These are phyloP conservation scores for Globisporangium apiculatum DNA, from an alignment of 352 stramenopile genomes.

Conservation along the genomic window DNA sequence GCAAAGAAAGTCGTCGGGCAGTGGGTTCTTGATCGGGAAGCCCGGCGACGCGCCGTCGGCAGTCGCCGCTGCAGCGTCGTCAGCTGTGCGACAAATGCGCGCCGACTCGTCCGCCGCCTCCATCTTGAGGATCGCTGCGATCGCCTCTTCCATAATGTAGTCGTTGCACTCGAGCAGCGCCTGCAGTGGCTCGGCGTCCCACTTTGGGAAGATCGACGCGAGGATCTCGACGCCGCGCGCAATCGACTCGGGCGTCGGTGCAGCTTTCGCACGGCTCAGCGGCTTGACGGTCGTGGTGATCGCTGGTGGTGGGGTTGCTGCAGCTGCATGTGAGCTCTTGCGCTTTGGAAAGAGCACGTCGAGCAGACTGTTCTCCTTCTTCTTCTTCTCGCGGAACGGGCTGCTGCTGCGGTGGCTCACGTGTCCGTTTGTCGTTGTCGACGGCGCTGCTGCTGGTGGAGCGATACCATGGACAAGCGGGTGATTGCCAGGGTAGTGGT, in stretches of 20 bases:
- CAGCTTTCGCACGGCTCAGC: conserved; percentile 3
- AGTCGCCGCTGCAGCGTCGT: conserved; percentile 2
- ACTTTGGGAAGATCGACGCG: conserved; percentile 77
- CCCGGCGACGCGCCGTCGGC: conserved; percentile 3
- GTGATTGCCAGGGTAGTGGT: not conserved
- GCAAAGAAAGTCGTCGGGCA: conserved; percentile 74
- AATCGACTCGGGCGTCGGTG: conserved; percentile 40
- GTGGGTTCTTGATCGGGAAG: conserved; percentile 58
- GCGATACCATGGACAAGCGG: not conserved
- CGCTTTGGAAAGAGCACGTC: conserved; percentile 16
- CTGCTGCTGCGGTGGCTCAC: conserved; percentile 4
- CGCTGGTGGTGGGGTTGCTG: not conserved
- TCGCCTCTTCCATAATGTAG: conserved; percentile 79
- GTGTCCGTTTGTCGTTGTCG: not conserved
- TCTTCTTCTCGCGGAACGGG: conserved; percentile 8
- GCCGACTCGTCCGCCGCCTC: conserved; percentile 42
- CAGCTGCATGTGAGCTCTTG: conserved; percentile 2
- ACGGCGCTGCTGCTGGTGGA: not conserved
- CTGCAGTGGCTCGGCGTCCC: conserved; percentile 56
- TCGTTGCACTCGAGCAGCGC: conserved; percentile 69
- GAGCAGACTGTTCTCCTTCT: conserved; percentile 13
- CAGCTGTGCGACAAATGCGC: conserved; percentile 1
- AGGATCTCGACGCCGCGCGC: conserved; percentile 63
- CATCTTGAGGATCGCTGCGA: conserved; percentile 72
- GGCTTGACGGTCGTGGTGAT: conserved; percentile 1